These are phyloP conservation scores for Akanthomyces muscarius DNA, from an alignment of 2,329 filamentous ascomycete genomes.

Conservation along the genomic window DNA sequence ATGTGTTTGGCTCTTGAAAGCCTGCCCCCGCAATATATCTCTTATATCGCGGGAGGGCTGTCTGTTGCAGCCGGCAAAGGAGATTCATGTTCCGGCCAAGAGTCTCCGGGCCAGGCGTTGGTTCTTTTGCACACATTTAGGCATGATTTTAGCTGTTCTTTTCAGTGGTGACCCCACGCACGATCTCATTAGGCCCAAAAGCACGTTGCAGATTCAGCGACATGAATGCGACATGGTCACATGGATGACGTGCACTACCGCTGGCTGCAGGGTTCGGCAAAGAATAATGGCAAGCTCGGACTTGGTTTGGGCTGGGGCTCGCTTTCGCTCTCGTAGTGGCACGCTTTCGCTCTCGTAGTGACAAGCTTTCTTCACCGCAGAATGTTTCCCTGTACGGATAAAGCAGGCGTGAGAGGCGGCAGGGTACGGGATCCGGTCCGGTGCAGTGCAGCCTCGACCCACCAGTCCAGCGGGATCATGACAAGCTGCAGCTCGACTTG, in stretches of 20 bases:
- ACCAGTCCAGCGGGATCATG: neutral
- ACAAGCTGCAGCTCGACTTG: neutral
- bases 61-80: neutral
- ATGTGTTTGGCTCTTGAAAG: neutral
- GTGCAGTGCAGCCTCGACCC: neutral
- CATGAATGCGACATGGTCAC: neutral
- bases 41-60: neutral
- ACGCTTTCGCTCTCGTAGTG: neutral
- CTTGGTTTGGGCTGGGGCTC: neutral
- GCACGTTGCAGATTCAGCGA: neutral
- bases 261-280: neutral
- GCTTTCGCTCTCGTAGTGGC: neutral
- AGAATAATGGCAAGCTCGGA: neutral
- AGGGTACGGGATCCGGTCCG: slow-evolving; percentile 1
- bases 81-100: neutral
- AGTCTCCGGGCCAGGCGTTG: neutral
- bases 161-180: neutral
- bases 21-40: neutral
- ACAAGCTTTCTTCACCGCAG: too few relatives aligned
- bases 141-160: neutral
- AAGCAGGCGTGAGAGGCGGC: neutral
- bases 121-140: too few relatives aligned
- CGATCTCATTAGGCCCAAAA: neutral
- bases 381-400: too few relatives aligned
- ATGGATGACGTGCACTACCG: neutral